These are phyloP conservation scores for Oryza glaberrima DNA, from an alignment of 176 grass and related monocot species.

Conservation along the genomic window DNA sequence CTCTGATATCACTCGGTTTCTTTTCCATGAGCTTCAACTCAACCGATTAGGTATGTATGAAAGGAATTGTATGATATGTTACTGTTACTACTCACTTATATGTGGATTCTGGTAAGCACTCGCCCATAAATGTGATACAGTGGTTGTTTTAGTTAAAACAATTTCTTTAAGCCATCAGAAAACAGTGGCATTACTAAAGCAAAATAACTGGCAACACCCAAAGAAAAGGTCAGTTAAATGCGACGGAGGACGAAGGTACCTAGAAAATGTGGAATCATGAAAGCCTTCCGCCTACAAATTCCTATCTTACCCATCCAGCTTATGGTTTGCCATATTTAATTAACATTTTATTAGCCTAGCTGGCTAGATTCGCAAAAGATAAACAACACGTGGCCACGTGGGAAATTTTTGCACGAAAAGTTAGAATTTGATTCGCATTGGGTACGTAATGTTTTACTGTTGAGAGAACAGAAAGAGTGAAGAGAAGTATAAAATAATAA, in stretches of 20 bases:
- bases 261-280: not conserved
- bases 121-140: not conserved
- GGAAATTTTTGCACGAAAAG: not conserved
- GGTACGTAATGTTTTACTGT: not conserved
- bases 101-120: not conserved
- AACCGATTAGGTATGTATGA: not conserved
- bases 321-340: conserved; percentile 19
- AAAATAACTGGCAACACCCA: not conserved
- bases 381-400: not conserved
- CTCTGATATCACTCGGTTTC: not conserved
- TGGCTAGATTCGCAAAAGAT: not conserved
- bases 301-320: conserved; percentile 2
- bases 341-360: conserved; percentile 13
- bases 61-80: not conserved
- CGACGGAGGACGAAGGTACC: not conserved
- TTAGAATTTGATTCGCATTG: not conserved
- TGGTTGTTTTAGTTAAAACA: not conserved
- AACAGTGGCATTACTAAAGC: not conserved
- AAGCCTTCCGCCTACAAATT: not conserved
- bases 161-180: not conserved
- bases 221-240: conserved; percentile 2
- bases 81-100: not conserved
- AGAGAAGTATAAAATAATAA: not conserved
- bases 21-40: not conserved
- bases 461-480: not conserved